These are phyloP conservation scores for Aspergillus brasiliensis DNA, from an alignment of 2,329 filamentous ascomycete genomes.

Conservation along the genomic window DNA sequence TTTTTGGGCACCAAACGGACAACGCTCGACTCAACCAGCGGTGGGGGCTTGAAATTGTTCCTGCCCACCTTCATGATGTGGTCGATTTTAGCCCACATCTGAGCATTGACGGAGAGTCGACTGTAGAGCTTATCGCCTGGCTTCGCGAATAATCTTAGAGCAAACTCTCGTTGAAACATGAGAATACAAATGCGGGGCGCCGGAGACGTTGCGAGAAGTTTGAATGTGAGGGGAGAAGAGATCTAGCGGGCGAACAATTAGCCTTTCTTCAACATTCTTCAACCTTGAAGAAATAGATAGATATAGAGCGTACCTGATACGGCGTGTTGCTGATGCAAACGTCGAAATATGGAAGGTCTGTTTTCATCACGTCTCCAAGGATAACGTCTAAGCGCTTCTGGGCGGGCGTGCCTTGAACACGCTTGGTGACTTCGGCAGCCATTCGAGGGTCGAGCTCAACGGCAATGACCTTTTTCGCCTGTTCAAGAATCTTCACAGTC, in stretches of 20 bases:
- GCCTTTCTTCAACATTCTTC: not conserved
- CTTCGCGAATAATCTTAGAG: slow-evolving; percentile 82
- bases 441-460: slow-evolving; percentile 95
- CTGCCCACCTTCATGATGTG: slow-evolving; percentile 89
- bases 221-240: slow-evolving; percentile 87
- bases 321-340: slow-evolving; percentile 81
- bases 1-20: slow-evolving; percentile 87
- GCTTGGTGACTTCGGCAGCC: slow-evolving; percentile 91
- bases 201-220: slow-evolving; percentile 78
- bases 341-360: slow-evolving; percentile 75
- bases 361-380: slow-evolving; percentile 92
- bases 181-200: slow-evolving; percentile 83
- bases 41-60: slow-evolving; percentile 95
- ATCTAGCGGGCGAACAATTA: slow-evolving; percentile 57
- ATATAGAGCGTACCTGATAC: slow-evolving; percentile 56
- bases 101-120: slow-evolving; percentile 86
- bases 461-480: slow-evolving; percentile 78
- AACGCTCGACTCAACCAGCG: slow-evolving; percentile 87
- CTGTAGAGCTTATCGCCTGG: slow-evolving; percentile 89
- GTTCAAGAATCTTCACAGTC: slow-evolving; percentile 84
- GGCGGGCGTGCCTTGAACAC: slow-evolving; percentile 85
- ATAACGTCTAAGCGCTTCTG: slow-evolving; percentile 84
- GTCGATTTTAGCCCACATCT: slow-evolving; percentile 79
- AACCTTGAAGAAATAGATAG: not conserved
- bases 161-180: slow-evolving; percentile 91